These are phyloP conservation scores for Candida odintsovae DNA, from an alignment of 805 yeast species.

Conservation along the genomic window DNA sequence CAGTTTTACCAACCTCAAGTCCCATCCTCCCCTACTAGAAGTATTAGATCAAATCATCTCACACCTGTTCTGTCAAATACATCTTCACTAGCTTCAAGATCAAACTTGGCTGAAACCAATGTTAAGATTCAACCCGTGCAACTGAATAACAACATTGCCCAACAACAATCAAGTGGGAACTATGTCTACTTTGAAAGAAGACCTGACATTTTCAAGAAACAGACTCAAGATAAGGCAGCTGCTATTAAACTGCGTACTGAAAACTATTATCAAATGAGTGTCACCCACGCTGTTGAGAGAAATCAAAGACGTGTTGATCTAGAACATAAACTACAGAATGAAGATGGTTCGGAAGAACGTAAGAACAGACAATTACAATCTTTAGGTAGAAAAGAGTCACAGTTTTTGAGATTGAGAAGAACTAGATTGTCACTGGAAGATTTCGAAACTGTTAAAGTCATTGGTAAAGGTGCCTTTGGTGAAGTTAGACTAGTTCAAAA, in stretches of 20 bases:
- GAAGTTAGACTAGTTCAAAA: conserved; percentile 94
- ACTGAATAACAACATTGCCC: background rate
- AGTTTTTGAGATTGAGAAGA: conserved; percentile 80
- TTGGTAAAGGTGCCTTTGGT: conserved; percentile 99
- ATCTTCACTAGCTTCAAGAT: conserved; percentile 18
- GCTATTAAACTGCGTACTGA: conserved; percentile 74
- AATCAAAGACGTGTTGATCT: conserved; percentile 86
- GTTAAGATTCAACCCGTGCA: conserved; percentile 17
- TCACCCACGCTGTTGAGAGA: conserved; percentile 88
- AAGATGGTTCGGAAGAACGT: conserved; percentile 60
- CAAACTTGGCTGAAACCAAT: conserved; percentile 6
- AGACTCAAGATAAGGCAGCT: conserved; percentile 25
- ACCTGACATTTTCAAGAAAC: conserved; percentile 25
- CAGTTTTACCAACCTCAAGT: conserved; percentile 25
- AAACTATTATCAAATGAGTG: conserved; percentile 88
- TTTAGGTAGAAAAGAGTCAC: conserved; percentile 85
- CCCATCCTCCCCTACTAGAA: conserved; percentile 27
- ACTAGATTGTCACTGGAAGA: conserved; percentile 89
- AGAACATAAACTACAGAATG: conserved; percentile 73
- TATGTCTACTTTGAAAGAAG: conserved; percentile 26
- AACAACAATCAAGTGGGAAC: conserved; percentile 8
- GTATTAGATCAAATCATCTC: conserved; percentile 23
- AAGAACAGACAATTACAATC: conserved; percentile 70
- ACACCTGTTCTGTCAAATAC: conserved; percentile 21
- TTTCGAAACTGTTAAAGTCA: conserved; percentile 94